A percentile compares a stretch with the other conserved stretches of the same genome.
Evolutionary conservation across 352 stramenopile species (phyloP).

Genomic region (Lagenidium sp.): DNA sequence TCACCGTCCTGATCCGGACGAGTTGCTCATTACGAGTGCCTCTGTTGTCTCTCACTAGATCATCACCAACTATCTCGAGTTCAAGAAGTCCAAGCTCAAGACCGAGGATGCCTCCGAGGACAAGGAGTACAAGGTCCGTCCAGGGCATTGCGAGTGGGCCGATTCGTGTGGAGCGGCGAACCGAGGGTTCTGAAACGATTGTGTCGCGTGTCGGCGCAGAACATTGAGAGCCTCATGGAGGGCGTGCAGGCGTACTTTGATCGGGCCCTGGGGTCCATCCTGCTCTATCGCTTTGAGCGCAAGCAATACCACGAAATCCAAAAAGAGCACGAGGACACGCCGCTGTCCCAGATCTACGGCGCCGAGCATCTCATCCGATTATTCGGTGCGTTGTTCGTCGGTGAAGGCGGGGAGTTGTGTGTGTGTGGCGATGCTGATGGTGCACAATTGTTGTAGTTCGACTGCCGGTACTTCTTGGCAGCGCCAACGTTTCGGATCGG

Average conservation of each 20-base stretch:
- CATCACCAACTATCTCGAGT: conserved; percentile 70
- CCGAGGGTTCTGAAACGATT: too few relatives aligned
- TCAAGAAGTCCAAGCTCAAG: conserved; percentile 62
- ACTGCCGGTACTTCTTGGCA: conserved; percentile 64
- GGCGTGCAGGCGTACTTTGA: conserved; percentile 88
- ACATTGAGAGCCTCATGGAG: conserved; percentile 75
- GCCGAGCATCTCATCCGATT: conserved; percentile 87
- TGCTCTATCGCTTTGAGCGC: conserved; percentile 89
- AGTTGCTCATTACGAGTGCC: too few relatives aligned
- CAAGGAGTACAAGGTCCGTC: conserved; percentile 62
- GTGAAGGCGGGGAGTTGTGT: too few relatives aligned
- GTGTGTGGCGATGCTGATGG: neutral
- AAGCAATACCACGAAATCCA: conserved; percentile 82
- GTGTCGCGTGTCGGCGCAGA: conserved; percentile 13
- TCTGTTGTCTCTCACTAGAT: conserved; percentile 34
- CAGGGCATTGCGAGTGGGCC: too few relatives aligned
- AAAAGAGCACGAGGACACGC: conserved; percentile 39
- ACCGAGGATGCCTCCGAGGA: conserved; percentile 36
- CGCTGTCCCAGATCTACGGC: conserved; percentile 87
- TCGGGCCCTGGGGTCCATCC: conserved; percentile 77
- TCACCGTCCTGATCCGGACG: too few relatives aligned
- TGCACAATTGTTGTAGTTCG: conserved; percentile 33
- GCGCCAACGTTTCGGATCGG: conserved; percentile 42
- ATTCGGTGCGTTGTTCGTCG: conserved; percentile 58
- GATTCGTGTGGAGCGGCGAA: too few relatives aligned